Evolutionary conservation across 2,329 filamentous ascomycete species (phyloP), one percentile per base, ranked within the genome.

Genomic region (Arthrinium puccinioides): DNA sequence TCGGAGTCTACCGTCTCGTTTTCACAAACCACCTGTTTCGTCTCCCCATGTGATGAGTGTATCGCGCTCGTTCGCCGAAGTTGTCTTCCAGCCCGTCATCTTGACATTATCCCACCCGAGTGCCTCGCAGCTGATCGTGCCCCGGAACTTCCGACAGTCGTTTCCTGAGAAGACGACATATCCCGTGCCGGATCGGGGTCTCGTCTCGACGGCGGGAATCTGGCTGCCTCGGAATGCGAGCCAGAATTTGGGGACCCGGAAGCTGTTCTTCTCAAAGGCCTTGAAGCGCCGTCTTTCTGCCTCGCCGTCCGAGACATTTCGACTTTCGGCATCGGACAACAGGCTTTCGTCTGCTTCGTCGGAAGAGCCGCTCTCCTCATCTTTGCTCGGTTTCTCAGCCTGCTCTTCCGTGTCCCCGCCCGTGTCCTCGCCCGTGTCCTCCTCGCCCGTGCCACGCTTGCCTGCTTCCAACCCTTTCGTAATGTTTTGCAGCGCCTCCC

Each of bases 151-250:
- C 27, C 41, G 42, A 26, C 49, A 52, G 34, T 49, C 45, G 21
- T 50, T 50, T 9, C 45, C 42, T 7, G 47, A 44, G 32, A 52
- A 52, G 7, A 52, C 49, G 9, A 52, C 38, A 32, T 52, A 54
- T 15, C 50, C 46, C 5, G 40, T 43, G 8, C 45, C 46, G 21
- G 31, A 26, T 30, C 27, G 31, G 28, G 21, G 19, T 2, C 20
- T n/a, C 3, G n/a, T 21, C 10, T 28, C 30, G 24, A 26, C 32
- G 6, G 32, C 20, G 7, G 31, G 35, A 6, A 23, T 28, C 4
- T 37, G 7, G 10, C 19, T 19, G 3, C 46, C 42, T 13, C 46
- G 44, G 43, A 45, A 51, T 32, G 40, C 38, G 5, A 48, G 35
- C 45, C 51, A 51, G 34, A 51, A 51, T 36, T 53, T 52, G 29